phyloP scores from a whole-genome alignment of 176 grass and related monocot genomes.

The Triticum monococcum region DNA sequence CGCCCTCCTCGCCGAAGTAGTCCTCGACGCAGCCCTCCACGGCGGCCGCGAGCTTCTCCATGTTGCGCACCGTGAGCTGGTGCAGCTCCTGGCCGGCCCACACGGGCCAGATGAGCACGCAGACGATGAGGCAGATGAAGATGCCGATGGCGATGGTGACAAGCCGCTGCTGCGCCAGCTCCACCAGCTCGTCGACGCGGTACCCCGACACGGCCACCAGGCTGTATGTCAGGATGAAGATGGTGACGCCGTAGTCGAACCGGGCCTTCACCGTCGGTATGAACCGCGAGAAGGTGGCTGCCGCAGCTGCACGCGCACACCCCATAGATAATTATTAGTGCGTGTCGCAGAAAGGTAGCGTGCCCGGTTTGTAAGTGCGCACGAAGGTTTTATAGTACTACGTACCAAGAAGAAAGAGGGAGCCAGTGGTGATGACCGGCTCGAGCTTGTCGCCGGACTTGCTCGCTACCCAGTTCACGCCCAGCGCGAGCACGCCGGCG shows the following conservation, averaged over 20 bases:
- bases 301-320: slow-evolving; percentile 49
- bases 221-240: slow-evolving; percentile 95
- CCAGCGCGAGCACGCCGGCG: slow-evolving; percentile 65
- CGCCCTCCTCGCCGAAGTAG: slow-evolving; percentile 36
- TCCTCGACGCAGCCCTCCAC: slow-evolving; percentile 63
- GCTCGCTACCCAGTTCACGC: slow-evolving; percentile 69
- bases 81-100: slow-evolving; percentile 85
- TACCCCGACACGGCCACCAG: slow-evolving; percentile 90
- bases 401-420: slow-evolving; percentile 80
- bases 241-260: slow-evolving; percentile 91
- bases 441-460: slow-evolving; percentile 66
- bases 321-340: neutral
- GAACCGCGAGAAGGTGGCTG: slow-evolving; percentile 85
- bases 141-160: slow-evolving; percentile 74
- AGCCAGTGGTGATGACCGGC: slow-evolving; percentile 57
- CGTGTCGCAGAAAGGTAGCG: neutral
- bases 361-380: neutral
- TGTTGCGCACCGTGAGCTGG: slow-evolving; percentile 63
- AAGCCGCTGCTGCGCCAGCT: slow-evolving; percentile 57
- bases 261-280: slow-evolving; percentile 73
- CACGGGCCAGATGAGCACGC: slow-evolving; percentile 61
- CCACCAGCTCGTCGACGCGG: slow-evolving; percentile 56
- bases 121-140: slow-evolving; percentile 60
- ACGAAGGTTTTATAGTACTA: neutral
- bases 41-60: slow-evolving; percentile 74